Conservation (phyloP, 2,329 filamentous ascomycete species). For the Aspergillus pseudoterreus region DNA sequence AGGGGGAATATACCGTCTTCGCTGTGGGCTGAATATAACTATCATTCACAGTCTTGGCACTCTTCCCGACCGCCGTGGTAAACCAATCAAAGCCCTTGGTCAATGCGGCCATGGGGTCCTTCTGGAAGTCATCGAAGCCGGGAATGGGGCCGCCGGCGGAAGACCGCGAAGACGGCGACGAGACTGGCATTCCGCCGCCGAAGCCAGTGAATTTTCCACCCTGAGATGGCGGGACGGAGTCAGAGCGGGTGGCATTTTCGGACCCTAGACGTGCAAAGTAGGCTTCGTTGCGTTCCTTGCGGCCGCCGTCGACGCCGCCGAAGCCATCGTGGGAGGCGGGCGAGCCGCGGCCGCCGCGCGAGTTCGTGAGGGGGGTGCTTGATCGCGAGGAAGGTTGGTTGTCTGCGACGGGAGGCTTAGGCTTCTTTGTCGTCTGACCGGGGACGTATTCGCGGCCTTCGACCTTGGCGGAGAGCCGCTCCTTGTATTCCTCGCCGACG, state of each 20-base stretch:
- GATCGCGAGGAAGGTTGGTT: slow-evolving; percentile 25
- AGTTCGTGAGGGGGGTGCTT: slow-evolving; percentile 22
- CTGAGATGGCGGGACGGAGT: slow-evolving; percentile 75
- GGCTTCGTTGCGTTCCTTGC: slow-evolving; percentile 69
- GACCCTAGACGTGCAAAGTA: slow-evolving; percentile 85
- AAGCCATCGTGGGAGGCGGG: slow-evolving; percentile 22
- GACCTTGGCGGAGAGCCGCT: slow-evolving; percentile 79
- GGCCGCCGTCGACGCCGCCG: slow-evolving; percentile 42
- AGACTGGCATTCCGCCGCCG: slow-evolving; percentile 67
- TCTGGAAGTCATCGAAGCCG: slow-evolving; percentile 81
- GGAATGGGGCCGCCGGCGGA: slow-evolving; percentile 38
- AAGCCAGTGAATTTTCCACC: slow-evolving; percentile 93
- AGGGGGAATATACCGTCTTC: slow-evolving; percentile 61
- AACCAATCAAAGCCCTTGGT: slow-evolving; percentile 96
- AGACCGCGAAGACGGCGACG: slow-evolving; percentile 30
- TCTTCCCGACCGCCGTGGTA: slow-evolving; percentile 78
- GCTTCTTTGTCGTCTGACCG: slow-evolving; percentile 55
- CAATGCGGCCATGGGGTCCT: slow-evolving; percentile 81
- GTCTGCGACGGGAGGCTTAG: slow-evolving; percentile 27
- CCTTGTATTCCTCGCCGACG: slow-evolving; percentile 92
- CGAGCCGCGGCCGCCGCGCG: slow-evolving; percentile 17
- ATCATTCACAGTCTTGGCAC: slow-evolving; percentile 86
- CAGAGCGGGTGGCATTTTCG: slow-evolving; percentile 74
- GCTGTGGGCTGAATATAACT: slow-evolving; percentile 90
- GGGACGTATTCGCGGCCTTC: slow-evolving; percentile 84